Evolutionary conservation across 1,284 basidiomycete species (phyloP).

Genomic region (Ceratobasidium sp.): DNA sequence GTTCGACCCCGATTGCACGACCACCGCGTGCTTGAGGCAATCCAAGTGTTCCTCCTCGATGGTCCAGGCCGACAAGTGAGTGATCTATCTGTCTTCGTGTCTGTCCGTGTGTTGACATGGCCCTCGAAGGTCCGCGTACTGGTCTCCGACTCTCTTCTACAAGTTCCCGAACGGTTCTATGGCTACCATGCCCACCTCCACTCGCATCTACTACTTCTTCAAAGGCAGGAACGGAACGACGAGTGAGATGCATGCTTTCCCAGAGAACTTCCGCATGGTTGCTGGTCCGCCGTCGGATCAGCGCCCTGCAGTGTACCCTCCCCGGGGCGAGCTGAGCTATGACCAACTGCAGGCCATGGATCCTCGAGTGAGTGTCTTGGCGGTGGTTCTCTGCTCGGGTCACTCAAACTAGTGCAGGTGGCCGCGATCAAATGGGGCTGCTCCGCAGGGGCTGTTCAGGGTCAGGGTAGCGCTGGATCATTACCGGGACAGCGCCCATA

Average conservation of each 20-base stretch:
- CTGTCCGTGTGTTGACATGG: neutral
- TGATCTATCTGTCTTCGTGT: neutral
- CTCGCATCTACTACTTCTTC: constrained; percentile 41
- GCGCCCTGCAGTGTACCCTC: constrained; percentile 11
- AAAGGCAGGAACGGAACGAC: constrained; percentile 24
- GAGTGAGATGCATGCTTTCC: neutral
- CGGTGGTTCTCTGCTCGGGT: neutral
- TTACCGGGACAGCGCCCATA: constrained; percentile 36
- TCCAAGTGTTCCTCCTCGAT: constrained; percentile 31
- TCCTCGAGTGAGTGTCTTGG: constrained; percentile 15
- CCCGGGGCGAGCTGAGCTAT: constrained; percentile 23
- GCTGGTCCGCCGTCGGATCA: constrained; percentile 6
- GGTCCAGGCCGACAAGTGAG: constrained; percentile 32
- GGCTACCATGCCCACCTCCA: neutral
- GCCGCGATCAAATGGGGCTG: constrained; percentile 39
- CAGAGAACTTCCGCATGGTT: constrained; percentile 21
- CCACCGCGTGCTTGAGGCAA: neutral
- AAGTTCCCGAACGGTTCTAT: constrained; percentile 6
- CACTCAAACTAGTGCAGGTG: neutral
- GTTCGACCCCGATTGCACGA: constrained; percentile 21
- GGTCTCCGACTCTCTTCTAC: constrained; percentile 27
- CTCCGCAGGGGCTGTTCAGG: constrained; percentile 39
- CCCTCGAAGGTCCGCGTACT: constrained; percentile 24
- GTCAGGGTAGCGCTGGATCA: constrained; percentile 36
- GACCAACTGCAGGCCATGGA: constrained; percentile 42